A percentile compares a stretch with the other conserved stretches of the same genome.
These are phyloP conservation scores for Aurantiochytrium sp. DNA, from an alignment of 108 stramenopile genomes.

Conservation along the genomic window DNA sequence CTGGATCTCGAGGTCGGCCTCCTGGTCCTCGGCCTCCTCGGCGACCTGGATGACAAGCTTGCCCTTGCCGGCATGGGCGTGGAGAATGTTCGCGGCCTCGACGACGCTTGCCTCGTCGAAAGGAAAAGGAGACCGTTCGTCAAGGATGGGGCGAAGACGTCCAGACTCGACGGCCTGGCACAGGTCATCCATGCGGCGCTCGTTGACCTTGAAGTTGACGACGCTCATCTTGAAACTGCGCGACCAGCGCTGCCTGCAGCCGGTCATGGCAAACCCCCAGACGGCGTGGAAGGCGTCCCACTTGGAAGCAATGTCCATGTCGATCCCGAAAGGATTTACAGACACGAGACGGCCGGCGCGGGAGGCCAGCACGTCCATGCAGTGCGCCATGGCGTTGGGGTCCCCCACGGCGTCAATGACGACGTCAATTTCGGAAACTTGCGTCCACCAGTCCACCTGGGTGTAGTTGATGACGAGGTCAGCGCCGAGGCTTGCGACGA, in stretches of 20 bases:
- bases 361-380: neutral
- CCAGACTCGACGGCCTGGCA: neutral
- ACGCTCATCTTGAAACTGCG: neutral
- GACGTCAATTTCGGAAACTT: neutral
- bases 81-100: neutral
- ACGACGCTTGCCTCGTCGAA: neutral
- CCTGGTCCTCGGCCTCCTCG: neutral
- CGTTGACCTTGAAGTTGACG: neutral
- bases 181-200: neutral
- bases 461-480: neutral
- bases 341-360: neutral
- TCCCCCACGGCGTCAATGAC: neutral
- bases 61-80: neutral
- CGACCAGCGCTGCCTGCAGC: neutral
- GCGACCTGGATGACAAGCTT: neutral
- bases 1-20: neutral
- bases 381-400: neutral
- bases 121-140: neutral
- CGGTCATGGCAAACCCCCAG: neutral
- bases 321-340: neutral
- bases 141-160: neutral
- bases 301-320: neutral
- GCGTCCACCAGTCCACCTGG: neutral
- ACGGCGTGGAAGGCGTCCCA: neutral
- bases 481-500: neutral